These are phyloP conservation scores for Prototheca wickerhamii DNA, from an alignment of 163 green algal species.

Conservation along the genomic window DNA sequence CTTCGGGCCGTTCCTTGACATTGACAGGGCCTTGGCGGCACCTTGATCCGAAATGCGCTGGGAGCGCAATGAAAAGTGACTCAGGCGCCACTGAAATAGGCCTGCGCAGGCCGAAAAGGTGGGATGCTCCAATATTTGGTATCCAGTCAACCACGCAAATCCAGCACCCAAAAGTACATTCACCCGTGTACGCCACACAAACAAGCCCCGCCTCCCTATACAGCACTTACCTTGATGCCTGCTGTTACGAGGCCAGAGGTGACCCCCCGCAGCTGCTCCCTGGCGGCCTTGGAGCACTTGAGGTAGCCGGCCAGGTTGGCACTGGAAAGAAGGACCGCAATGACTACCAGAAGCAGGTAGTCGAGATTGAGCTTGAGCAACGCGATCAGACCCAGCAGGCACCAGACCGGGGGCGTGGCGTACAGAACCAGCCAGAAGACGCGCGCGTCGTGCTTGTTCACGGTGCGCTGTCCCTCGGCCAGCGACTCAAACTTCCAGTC, in stretches of 20 bases:
- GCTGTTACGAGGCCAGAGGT: constrained; percentile 17
- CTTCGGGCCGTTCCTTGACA: no score
- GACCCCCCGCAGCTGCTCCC: constrained; percentile 29
- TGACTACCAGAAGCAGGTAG: constrained; percentile 61
- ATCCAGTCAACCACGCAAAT: no score
- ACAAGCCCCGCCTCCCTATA: neutral
- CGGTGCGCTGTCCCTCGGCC: constrained; percentile 53
- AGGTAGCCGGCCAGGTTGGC: constrained; percentile 83
- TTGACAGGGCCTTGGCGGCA: no score
- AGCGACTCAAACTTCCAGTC: constrained; percentile 83
- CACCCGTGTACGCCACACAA: neutral
- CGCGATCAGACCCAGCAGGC: constrained; percentile 48
- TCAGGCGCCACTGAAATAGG: neutral
- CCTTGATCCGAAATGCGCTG: no score
- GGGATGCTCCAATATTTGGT: no score
- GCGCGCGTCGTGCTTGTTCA: constrained; percentile 59
- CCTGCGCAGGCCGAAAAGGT: no score
- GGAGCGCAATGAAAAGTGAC: no score
- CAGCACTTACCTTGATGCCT: constrained; percentile 12
- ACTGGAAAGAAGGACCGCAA: constrained; percentile 63
- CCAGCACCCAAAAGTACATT: no score
- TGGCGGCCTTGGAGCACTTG: constrained; percentile 65
- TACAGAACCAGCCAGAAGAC: constrained; percentile 71
- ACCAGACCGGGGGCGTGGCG: constrained; percentile 46
- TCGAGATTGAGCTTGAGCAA: constrained; percentile 62